phyloP scores from a whole-genome alignment of 305 asterid genomes.

The Fraxinus xanthoxyloides region DNA sequence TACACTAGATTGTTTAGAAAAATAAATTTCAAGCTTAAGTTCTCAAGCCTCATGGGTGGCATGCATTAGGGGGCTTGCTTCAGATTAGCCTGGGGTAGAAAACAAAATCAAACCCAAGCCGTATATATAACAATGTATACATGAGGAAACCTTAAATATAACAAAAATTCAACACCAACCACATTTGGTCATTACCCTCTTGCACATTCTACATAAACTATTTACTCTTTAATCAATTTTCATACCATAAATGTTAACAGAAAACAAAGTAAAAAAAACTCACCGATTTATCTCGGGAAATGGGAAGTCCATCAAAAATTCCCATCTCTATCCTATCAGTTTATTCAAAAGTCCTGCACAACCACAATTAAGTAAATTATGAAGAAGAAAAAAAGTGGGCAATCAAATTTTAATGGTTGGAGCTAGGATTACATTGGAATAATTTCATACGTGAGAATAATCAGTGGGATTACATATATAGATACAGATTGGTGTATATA shows the following conservation, averaged over 20 bases:
- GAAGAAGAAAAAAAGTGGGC: background rate
- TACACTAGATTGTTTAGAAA: background rate
- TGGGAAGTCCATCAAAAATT: constrained; percentile 85
- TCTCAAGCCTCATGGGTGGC: background rate
- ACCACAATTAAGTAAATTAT: constrained; percentile 3
- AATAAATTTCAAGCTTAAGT: constrained; percentile 2
- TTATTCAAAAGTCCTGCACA: constrained; percentile 32
- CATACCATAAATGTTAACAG: background rate
- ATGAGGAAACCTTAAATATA: background rate
- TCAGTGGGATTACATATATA: background rate
- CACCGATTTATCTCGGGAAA: constrained; percentile 84
- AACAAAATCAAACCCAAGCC: background rate
- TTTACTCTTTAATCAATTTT: background rate
- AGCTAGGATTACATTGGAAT: constrained; percentile 6
- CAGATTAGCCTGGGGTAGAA: background rate
- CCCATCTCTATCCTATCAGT: constrained; percentile 70
- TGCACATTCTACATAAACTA: background rate
- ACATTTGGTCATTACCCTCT: background rate
- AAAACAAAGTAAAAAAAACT: constrained; percentile 28
- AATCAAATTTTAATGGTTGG: background rate
- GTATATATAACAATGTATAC: background rate
- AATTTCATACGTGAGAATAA: background rate
- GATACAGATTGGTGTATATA: background rate
- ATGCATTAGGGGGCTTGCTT: background rate
- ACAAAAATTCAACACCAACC: constrained; percentile 16